Evolutionary conservation across 2,329 filamentous ascomycete species (phyloP), one percentile per base, ranked within the genome.

Genomic region (Apiospora saccharicola): DNA sequence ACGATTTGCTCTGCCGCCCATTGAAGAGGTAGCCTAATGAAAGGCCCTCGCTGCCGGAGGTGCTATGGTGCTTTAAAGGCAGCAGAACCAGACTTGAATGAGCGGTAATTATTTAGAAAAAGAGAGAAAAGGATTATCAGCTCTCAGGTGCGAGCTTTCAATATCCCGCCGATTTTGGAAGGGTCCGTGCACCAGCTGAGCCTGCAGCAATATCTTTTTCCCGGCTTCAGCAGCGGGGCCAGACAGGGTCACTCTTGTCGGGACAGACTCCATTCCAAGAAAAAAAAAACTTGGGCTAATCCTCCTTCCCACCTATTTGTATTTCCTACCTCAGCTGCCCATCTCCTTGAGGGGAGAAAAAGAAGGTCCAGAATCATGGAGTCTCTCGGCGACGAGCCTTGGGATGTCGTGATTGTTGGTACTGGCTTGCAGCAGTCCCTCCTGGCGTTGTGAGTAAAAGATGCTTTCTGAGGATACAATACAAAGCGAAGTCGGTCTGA

Each of bases 341-440:
- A 6, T 22, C 41, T 37, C 34, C 22, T 10, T 19, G 34, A 30
- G 57, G 34, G 10, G 34, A 30, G 53, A 13, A n/a, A 26, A 49
- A 47, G 34, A 71, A 43, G 43, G 49, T 71, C 41, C 46, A 41
- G 19, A 41, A 57, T 64, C 70, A 95, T 95, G 93, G 93, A 95
- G 84, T 90, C 90, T 76, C 85, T 95, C 77, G 87, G 88, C 82
- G 92, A 94, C 74, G 92, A 92, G 77, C 85, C 88, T 74, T 96
- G 93, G 93, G 93, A 96, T 86, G 90, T 93, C 79, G 87, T 94
- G 78, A 93, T 96, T 82, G 90, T 90, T 80, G 93, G 93, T 79
- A 95, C 93, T 76, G 93, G 93, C 78, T 85, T 95, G 79, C 88
- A 92, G 80, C 92, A 95, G 85, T 94, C 93, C 75, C 89, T 96